Evolutionary conservation across 495 filamentous ascomycete species (phyloP).

Genomic region (Niebla homalea): DNA sequence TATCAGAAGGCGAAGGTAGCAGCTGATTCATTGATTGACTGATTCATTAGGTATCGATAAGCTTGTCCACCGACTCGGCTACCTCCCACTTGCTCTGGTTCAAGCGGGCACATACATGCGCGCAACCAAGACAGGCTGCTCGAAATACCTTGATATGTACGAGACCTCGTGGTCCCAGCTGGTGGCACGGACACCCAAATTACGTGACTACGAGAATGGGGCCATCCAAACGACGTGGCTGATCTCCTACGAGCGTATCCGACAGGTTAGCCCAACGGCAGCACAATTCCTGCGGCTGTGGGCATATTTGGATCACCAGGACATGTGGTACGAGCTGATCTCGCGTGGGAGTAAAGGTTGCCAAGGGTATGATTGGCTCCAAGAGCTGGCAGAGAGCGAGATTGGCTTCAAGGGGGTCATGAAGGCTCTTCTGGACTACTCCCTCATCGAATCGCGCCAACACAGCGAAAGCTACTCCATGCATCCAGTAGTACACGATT

Average conservation of each 20-base stretch:
- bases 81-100: too few species aligned
- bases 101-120: background rate
- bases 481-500: slow-evolving; percentile 26
- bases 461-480: slow-evolving; percentile 23
- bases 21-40: background rate
- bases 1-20: too few species aligned
- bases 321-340: slow-evolving; percentile 37
- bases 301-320: slow-evolving; percentile 36
- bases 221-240: slow-evolving; percentile 32
- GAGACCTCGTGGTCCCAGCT: background rate
- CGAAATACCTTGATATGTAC: background rate
- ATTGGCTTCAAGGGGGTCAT: slow-evolving; percentile 22
- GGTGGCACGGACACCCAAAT: slow-evolving; percentile 3
- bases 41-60: background rate
- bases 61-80: background rate
- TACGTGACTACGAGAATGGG: slow-evolving; percentile 20
- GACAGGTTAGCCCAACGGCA: slow-evolving; percentile 21
- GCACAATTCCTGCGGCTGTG: slow-evolving; percentile 30
- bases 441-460: slow-evolving; percentile 19
- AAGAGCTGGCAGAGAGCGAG: slow-evolving; percentile 16
- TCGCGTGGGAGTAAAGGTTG: slow-evolving; percentile 7
- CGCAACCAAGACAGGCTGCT: background rate
- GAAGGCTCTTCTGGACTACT: slow-evolving; percentile 22
- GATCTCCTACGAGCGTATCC: slow-evolving; percentile 29
- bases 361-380: slow-evolving; percentile 20